A percentile compares a stretch with the other conserved stretches of the same genome.
phyloP scores from a whole-genome alignment of 495 filamentous ascomycete species.

The Letharia lupina region DNA sequence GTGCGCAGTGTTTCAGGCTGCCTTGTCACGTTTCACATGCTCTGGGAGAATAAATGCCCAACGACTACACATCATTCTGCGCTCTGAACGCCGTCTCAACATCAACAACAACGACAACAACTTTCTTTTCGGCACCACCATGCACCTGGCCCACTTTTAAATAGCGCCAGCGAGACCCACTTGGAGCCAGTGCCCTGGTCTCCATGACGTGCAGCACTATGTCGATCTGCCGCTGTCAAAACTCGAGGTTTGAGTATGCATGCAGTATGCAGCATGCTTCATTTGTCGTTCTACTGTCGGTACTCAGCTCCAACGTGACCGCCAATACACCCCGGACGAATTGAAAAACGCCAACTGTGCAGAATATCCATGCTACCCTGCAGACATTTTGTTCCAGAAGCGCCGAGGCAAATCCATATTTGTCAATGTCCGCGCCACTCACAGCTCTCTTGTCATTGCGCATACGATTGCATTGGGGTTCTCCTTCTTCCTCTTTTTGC shows the following conservation, averaged over 20 bases:
- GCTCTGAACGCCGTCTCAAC: background rate
- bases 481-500: conserved; percentile 4
- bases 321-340: background rate
- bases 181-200: background rate
- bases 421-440: conserved; percentile 9
- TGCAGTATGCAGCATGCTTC: conserved; percentile 2
- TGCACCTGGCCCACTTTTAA: background rate
- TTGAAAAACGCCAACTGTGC: conserved; percentile 1
- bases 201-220: conserved; percentile 6
- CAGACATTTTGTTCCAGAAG: conserved; percentile 6
- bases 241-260: background rate
- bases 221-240: conserved; percentile 20
- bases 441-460: conserved; percentile 10
- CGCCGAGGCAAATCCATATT: conserved; percentile 13
- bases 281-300: background rate
- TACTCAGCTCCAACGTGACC: background rate
- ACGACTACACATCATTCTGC: background rate
- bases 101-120: no score
- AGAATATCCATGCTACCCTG: background rate
- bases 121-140: background rate
- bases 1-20: background rate
- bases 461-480: conserved; percentile 8
- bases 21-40: background rate
- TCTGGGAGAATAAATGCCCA: background rate
- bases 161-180: background rate